Percentiles rank a stretch among this genome's conserved stretches.
Conservation (phyloP, 352 stramenopile genomes). For the Pythium guiyangense region DNA sequence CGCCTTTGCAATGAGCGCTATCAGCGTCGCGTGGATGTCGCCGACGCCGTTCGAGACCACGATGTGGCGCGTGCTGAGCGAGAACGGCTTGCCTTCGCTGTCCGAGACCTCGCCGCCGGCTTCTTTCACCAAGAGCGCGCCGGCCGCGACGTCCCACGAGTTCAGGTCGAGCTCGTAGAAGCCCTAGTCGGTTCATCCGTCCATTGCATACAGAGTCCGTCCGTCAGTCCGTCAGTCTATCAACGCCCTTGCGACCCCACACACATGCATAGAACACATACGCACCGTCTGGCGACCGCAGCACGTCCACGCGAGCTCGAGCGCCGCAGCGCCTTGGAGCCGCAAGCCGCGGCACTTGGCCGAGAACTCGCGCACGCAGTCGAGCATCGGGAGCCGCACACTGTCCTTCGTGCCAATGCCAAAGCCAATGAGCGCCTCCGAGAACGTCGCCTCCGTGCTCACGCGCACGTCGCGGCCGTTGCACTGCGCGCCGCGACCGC, state of each 20-base stretch:
- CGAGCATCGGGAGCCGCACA: slow-evolving; percentile 71
- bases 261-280: slow-evolving; percentile 8
- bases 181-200: slow-evolving; percentile 52
- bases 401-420: slow-evolving; percentile 81
- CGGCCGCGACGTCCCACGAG: slow-evolving; percentile 94
- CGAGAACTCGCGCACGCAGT: slow-evolving; percentile 70
- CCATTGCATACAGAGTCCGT: too few relatives aligned
- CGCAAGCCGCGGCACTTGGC: slow-evolving; percentile 68
- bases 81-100: slow-evolving; percentile 69
- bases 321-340: slow-evolving; percentile 89
- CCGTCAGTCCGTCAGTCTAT: too few relatives aligned
- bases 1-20: slow-evolving; percentile 55
- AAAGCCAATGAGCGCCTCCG: slow-evolving; percentile 68
- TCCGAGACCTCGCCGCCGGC: slow-evolving; percentile 89
- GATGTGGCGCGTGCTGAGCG: slow-evolving; percentile 78
- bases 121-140: slow-evolving; percentile 91
- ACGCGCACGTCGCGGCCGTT: slow-evolving; percentile 69
- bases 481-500: slow-evolving; percentile 86
- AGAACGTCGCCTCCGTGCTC: slow-evolving; percentile 55
- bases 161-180: slow-evolving; percentile 95
- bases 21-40: slow-evolving; percentile 65
- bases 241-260: too few relatives aligned
- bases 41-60: slow-evolving; percentile 73
- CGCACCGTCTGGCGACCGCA: slow-evolving; percentile 85
- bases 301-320: slow-evolving; percentile 94